Evolutionary conservation across 1,284 basidiomycete genomes (phyloP), one percentile per base, ranked within the genome.

Genomic region (Ustilago cynodontis): DNA sequence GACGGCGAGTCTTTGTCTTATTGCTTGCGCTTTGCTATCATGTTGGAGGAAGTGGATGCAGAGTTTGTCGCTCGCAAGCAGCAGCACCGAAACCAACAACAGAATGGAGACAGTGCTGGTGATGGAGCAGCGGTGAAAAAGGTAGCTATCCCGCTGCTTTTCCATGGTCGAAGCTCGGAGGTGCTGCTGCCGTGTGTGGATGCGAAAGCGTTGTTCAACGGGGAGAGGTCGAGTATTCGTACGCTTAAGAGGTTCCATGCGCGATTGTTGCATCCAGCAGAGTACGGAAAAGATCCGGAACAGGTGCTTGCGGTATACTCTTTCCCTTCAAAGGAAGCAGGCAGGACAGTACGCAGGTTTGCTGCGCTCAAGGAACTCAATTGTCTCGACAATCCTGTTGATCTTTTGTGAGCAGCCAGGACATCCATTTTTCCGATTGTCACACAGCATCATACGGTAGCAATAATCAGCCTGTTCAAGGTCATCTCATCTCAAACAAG

Each of bases 1-100:
- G 77, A 76, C 13, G 77, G 77, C 45, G 60, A 60, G 24, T 62
- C 62, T 18, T 55, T 77, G 2, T 45, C 55, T 24, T 71, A 71
- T 56, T 67, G 67, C 16, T 37, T 77, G 11, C 66, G 75, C 2
- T 77, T 77, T 29, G 71, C 71, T 7, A n/a, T 77, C 16, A 68
- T 77, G 67, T 54, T 77, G 45, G 59, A 77, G 28, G 75, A 77
- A 51, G 53, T 68, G 29, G 75, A 77, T 51, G 41, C 66, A 7
- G 75, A 73, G 24, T 65, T 55, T 24, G 41, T 61, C 22, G 45
- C 57, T 5, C 61, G 69, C 24, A 69, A 68, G 52, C 65, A 56
- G 59, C 47, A 59, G 39, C 49, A 45, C 1, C 24, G 18, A 28
- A 47, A n/a, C 2, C 45, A 51, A 16, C 13, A 47, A 1, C 45